phyloP scores from a whole-genome alignment of 805 yeast species.

The Metschnikowia lochheadii region DNA sequence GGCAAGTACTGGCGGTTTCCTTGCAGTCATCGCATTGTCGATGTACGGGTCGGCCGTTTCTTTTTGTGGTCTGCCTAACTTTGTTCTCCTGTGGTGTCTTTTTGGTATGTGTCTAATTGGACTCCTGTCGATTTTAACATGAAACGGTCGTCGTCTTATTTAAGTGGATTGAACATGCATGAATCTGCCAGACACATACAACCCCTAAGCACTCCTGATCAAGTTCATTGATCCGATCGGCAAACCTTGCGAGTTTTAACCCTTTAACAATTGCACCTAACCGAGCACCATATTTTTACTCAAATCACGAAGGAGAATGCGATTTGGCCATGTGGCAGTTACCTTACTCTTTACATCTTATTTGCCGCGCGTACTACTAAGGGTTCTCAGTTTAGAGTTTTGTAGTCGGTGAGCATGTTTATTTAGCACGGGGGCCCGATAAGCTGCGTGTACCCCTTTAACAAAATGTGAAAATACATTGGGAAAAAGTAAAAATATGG shows the following conservation, averaged over 20 bases:
- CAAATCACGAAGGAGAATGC: neutral
- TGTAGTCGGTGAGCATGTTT: neutral
- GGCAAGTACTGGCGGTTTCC: conserved; percentile 77
- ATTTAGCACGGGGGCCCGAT: neutral
- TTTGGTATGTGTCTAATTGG: conserved; percentile 58
- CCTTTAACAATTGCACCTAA: neutral
- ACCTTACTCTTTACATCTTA: neutral
- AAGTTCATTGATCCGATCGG: neutral
- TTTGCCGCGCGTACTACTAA: neutral
- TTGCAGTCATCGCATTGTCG: conserved; percentile 75
- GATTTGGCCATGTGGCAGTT: neutral
- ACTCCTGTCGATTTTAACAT: conserved; percentile 30
- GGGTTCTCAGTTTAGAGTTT: neutral
- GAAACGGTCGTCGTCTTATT: neutral
- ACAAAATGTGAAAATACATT: neutral
- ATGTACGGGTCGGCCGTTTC: conserved; percentile 82
- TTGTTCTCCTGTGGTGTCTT: conserved; percentile 56
- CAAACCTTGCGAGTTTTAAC: neutral
- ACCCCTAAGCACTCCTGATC: neutral
- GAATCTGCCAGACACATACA: neutral
- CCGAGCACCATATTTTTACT: neutral
- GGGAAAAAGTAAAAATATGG: neutral
- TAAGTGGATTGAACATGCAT: neutral
- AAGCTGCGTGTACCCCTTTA: neutral
- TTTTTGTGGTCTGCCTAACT: conserved; percentile 59